Evolutionary conservation across 345 rosid genomes (phyloP).

Genomic region (Ceriops zippeliana): DNA sequence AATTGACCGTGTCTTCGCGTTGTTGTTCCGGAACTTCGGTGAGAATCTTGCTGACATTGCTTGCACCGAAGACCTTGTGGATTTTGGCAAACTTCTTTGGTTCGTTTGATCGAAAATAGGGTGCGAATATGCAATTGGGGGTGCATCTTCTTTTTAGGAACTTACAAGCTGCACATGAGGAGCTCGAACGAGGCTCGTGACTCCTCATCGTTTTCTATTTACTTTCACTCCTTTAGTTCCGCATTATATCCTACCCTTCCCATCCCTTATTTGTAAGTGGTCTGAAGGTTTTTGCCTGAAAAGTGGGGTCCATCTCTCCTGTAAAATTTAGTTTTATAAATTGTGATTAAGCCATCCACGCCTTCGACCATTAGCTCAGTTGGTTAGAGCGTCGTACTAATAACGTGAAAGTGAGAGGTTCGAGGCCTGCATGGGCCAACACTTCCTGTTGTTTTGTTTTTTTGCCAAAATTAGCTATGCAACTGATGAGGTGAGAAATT

Average conservation of each 20-base stretch:
- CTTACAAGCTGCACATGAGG: conserved; percentile 97
- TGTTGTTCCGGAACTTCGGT: conserved; percentile 80
- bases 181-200: conserved; percentile 72
- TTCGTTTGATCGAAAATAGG: conserved; percentile 73
- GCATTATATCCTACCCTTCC: not conserved
- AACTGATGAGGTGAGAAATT: no score
- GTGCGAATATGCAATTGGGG: conserved; percentile 79
- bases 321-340: no score
- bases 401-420: conserved; percentile 48
- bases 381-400: conserved; percentile 32
- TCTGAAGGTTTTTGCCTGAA: not conserved
- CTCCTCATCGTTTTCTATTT: conserved; percentile 18
- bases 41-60: conserved; percentile 92
- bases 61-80: conserved; percentile 93
- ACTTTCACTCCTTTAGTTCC: not conserved
- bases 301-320: no score
- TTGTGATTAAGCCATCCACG: no score
- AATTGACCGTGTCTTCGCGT: conserved; percentile 82
- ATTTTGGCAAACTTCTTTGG: conserved; percentile 69
- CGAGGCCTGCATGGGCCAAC: conserved; percentile 8
- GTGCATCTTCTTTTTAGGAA: conserved; percentile 72
- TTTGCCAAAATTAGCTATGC: not conserved
- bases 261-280: not conserved
- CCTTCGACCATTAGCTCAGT: conserved; percentile 18
- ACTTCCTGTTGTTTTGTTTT: not conserved